Base-by-base conservation (phyloP, 2,329 filamentous ascomycete genomes). In the Hysterium pulicare region DNA sequence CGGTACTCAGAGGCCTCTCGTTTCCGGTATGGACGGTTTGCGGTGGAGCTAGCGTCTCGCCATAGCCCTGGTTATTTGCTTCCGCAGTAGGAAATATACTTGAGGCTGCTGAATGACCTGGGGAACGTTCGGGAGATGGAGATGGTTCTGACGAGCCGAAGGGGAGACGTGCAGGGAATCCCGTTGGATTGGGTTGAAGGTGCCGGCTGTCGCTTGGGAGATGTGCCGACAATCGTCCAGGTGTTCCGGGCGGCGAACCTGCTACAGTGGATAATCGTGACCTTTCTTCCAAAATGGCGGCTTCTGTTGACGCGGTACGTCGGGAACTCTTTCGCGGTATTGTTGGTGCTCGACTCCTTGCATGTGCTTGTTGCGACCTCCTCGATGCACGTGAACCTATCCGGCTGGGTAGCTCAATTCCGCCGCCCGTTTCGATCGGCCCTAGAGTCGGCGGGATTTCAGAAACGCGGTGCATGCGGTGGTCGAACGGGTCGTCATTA, bases 291-390 rank as follows among this genome's bases (percentile, higher is more conserved):
- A 61, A 37, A 5, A 58, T 42, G 4, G 59, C 55, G 5, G 47
- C 46, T 5, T 67, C 65, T 0, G 53, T 59, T 13, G 62, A 62
- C 16, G 40, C 43, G 4, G 59, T 58, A 2, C 65, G 50, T 32
- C 58, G 82, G 0, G 86, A 90, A 59, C 84, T 89, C 67, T 84
- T 88, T 22, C 86, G 76, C 2, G 87, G 86, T 23, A 90, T 67
- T 38, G 49, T 71, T 51, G 67, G 59, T 38, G 64, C 54, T 44
- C 69, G 70, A 23, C 46, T 55, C 20, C 53, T 54, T 6, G 48
- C 40, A 2, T 48, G 52, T 10, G 44, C 41, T 28, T 54, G 50
- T 11, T 62, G 57, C 2, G 47, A 39, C n/a, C 51, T 58, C 13
- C 74, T 67, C 47, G 73, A 82, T 16, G 75, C 75, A 49, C 76